Conservation (phyloP, 129 eudicot genomes). For the Daucus carota region DNA sequence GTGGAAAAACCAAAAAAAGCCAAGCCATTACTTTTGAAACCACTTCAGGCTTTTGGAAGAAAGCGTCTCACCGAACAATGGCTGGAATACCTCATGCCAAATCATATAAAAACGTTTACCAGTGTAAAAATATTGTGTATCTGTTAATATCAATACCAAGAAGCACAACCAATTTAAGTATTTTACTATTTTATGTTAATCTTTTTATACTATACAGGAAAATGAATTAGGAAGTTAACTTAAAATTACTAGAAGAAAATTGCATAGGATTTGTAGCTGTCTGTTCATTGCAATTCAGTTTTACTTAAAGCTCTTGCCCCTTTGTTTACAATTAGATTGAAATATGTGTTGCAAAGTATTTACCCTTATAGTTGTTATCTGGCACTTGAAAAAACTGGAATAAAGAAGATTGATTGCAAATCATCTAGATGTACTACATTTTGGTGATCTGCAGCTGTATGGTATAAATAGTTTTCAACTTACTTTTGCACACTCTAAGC, state of each 20-base stretch:
- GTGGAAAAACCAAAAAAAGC: neutral
- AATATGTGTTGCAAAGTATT: neutral
- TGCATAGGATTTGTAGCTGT: neutral
- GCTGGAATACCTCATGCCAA: neutral
- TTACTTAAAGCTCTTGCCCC: neutral
- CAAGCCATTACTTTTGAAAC: neutral
- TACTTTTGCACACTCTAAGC: neutral
- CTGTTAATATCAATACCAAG: neutral
- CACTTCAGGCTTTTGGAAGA: neutral
- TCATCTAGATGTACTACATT: neutral
- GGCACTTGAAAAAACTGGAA: neutral
- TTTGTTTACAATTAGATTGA: neutral
- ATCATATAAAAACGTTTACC: neutral
- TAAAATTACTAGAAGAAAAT: neutral
- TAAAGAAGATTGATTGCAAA: neutral
- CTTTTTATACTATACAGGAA: neutral
- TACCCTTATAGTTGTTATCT: neutral
- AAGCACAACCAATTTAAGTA: too few species aligned
- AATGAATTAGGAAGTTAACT: neutral
- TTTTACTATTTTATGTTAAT: neutral
- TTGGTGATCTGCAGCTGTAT: neutral
- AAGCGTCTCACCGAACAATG: neutral
- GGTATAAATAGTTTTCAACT: neutral
- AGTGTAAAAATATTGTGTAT: too few species aligned
- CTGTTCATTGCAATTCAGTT: neutral